Conservation (phyloP, 208 protist species). For the Trypanosoma theileri region DNA sequence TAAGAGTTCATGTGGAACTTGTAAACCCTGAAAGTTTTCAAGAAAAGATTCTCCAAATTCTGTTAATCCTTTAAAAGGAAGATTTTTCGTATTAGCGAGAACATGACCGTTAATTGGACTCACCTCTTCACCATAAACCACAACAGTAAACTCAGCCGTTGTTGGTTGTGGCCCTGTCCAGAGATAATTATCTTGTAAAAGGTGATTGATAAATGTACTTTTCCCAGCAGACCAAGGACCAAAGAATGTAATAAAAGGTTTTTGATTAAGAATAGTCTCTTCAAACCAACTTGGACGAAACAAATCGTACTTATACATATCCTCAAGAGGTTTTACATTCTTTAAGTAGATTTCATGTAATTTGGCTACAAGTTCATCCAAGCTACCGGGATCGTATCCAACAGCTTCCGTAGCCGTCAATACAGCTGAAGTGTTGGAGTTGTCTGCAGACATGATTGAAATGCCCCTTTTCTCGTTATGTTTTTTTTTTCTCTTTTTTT, state of each 20-base stretch:
- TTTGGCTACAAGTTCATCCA: constrained; percentile 41
- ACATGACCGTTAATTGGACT: constrained; percentile 81
- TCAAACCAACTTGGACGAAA: constrained; percentile 65
- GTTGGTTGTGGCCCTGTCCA: constrained; percentile 80
- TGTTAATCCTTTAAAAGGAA: constrained; percentile 87
- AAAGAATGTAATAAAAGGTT: constrained; percentile 71
- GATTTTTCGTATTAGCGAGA: constrained; percentile 72
- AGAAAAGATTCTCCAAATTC: constrained; percentile 90
- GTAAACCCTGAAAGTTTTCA: constrained; percentile 79
- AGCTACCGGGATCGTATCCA: constrained; percentile 37
- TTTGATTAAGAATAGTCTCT: constrained; percentile 59
- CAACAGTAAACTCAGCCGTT: constrained; percentile 75
- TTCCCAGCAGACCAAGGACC: constrained; percentile 82
- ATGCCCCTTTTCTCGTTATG: background rate
- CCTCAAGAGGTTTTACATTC: constrained; percentile 61
- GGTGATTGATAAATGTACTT: constrained; percentile 81
- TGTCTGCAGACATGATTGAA: background rate
- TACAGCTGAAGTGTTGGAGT: background rate
- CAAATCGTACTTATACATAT: constrained; percentile 66
- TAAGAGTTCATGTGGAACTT: constrained; percentile 81
- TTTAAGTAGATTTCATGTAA: constrained; percentile 59
- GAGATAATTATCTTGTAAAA: constrained; percentile 71
- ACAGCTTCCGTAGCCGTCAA: constrained; percentile 28
- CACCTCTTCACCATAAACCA: constrained; percentile 64
- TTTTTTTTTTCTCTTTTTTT: background rate